phyloP scores from a whole-genome alignment of 148 eudicot genomes.

The Rhododendron simsii region DNA sequence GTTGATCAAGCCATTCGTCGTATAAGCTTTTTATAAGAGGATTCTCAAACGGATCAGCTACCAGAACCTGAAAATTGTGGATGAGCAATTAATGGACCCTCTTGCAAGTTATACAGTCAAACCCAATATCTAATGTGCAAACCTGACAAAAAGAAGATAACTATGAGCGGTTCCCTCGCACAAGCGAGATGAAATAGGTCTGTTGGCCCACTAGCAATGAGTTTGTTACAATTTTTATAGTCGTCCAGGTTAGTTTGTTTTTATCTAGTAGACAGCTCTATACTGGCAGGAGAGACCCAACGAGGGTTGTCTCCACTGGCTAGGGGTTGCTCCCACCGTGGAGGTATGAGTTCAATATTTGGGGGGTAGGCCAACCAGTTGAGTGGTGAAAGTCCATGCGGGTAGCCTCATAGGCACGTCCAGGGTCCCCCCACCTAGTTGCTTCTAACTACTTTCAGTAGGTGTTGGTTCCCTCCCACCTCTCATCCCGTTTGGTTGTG shows the following conservation, averaged over 20 bases:
- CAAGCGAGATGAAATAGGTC: slow-evolving; percentile 1
- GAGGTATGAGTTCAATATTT: too few species aligned
- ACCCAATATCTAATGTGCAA: background rate
- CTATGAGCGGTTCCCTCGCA: background rate
- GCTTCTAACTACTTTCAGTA: too few species aligned
- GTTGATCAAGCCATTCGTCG: slow-evolving; percentile 73
- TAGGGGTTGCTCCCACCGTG: too few species aligned
- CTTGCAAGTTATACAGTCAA: background rate
- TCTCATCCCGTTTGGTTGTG: background rate
- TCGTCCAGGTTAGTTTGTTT: background rate
- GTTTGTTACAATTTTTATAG: background rate
- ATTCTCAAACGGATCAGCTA: slow-evolving; percentile 70
- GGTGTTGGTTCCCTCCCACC: background rate
- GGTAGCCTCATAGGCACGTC: background rate
- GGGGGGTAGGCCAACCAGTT: too few species aligned
- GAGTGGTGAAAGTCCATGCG: too few species aligned
- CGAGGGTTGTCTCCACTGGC: too few species aligned
- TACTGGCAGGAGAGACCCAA: too few species aligned
- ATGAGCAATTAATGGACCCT: background rate
- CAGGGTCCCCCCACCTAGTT: too few species aligned
- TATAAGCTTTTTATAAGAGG: slow-evolving; percentile 64
- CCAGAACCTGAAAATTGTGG: slow-evolving; percentile 45
- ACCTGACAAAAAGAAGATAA: background rate
- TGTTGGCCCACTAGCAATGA: background rate
- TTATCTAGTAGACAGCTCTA: background rate